These are phyloP conservation scores for Ramicandelaber brevisporus DNA, from an alignment of 192 early-diverging fungal species.

Conservation along the genomic window DNA sequence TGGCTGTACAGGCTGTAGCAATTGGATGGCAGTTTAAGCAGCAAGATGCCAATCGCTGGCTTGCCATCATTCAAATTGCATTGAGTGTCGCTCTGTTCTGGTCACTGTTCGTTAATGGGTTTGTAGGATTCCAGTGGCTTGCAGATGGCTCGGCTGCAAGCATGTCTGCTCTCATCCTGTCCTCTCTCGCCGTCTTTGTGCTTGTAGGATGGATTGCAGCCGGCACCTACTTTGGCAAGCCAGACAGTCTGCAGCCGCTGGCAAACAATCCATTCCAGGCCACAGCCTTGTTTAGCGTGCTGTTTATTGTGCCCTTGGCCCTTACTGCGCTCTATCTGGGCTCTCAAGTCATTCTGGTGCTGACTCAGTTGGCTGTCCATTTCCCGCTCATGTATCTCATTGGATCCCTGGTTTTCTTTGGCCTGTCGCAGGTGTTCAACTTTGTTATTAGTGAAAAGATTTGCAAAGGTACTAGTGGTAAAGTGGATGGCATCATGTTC, in stretches of 20 bases:
- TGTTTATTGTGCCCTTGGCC: constrained; percentile 15
- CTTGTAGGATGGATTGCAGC: constrained; percentile 17
- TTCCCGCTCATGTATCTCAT: constrained; percentile 14
- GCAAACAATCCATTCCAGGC: constrained; percentile 10
- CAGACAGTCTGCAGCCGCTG: constrained; percentile 14
- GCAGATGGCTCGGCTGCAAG: constrained; percentile 18
- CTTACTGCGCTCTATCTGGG: constrained; percentile 11
- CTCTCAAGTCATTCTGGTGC: constrained; percentile 12
- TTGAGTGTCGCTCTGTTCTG: constrained; percentile 17
- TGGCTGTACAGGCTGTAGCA: constrained; percentile 14
- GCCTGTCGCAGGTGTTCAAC: constrained; percentile 13
- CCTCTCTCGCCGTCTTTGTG: constrained; percentile 11
- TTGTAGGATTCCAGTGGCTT: constrained; percentile 19
- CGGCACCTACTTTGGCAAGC: constrained; percentile 18
- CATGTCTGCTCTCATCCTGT: constrained; percentile 11
- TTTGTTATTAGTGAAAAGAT: constrained; percentile 20
- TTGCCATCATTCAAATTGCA: constrained; percentile 15
- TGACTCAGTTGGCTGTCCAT: constrained; percentile 16
- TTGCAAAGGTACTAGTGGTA: constrained; percentile 13
- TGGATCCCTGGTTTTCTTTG: constrained; percentile 14
- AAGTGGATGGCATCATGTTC: constrained; percentile 24
- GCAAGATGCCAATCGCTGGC: constrained; percentile 15
- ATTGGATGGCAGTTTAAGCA: constrained; percentile 10
- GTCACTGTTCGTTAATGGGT: constrained; percentile 10
- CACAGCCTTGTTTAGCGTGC: constrained; percentile 16